Conservation (phyloP, 805 yeast species). For the Starmerella apicola region DNA sequence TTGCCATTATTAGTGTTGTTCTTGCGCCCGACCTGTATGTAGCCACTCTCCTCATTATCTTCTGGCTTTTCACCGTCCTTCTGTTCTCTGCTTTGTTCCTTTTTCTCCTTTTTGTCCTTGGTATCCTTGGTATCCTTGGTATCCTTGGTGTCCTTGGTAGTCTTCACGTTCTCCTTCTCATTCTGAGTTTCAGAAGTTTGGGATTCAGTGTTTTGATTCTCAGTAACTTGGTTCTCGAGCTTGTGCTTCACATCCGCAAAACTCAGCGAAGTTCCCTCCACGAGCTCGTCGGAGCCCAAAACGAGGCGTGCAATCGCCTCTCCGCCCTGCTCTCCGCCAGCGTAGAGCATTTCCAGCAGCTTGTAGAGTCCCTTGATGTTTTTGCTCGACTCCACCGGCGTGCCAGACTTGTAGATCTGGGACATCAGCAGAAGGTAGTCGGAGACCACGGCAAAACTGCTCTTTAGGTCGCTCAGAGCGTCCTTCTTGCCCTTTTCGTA, state of each 20-base stretch:
- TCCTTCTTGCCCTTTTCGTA: background rate
- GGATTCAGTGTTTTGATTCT: background rate
- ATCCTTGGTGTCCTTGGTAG: background rate
- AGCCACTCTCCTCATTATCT: no score
- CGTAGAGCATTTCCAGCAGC: slow-evolving; percentile 3
- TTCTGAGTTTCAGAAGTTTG: background rate
- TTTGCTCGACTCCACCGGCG: background rate
- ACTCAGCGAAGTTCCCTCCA: background rate
- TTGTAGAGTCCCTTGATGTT: background rate
- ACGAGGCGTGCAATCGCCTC: slow-evolving; percentile 1
- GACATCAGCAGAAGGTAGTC: background rate
- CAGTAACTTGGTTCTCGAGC: background rate
- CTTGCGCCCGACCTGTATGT: no score
- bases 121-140: background rate
- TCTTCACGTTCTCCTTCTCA: background rate
- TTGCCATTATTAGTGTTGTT: no score
- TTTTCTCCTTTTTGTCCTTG: background rate
- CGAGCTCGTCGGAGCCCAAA: background rate
- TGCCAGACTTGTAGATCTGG: background rate
- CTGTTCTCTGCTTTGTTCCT: background rate
- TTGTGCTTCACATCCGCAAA: slow-evolving; percentile 4
- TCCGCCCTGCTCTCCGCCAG: slow-evolving; percentile 3
- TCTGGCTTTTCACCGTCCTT: no score
- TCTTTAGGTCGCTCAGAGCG: background rate
- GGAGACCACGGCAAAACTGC: background rate